A percentile compares a stretch with the other conserved stretches of the same genome.
Conservation (phyloP, 2,329 filamentous ascomycete genomes). For the Epichloe bromicola region DNA sequence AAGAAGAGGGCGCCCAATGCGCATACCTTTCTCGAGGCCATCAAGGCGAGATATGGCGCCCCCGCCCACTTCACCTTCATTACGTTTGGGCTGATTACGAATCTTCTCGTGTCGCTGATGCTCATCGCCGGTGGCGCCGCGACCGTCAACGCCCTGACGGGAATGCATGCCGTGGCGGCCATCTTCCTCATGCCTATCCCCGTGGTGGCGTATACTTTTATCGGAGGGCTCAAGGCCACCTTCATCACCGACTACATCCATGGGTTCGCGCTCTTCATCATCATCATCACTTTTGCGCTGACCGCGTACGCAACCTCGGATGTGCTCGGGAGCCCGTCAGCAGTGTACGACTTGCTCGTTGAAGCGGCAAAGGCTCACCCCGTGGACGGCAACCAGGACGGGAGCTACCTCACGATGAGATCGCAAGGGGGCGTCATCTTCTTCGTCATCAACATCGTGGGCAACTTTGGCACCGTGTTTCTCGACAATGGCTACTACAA, state of each 20-base stretch:
- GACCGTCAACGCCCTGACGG: constrained; percentile 39
- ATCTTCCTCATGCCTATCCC: constrained; percentile 24
- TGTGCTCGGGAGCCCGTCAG: constrained; percentile 58
- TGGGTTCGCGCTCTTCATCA: constrained; percentile 70
- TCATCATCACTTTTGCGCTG: constrained; percentile 76
- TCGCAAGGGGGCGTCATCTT: constrained; percentile 63
- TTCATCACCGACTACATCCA: constrained; percentile 81
- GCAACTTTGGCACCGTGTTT: constrained; percentile 77
- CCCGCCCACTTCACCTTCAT: constrained; percentile 66
- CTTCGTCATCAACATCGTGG: constrained; percentile 79
- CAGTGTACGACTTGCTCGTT: constrained; percentile 66
- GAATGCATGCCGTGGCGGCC: constrained; percentile 54
- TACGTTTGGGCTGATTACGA: constrained; percentile 70
- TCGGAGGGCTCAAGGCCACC: constrained; percentile 73
- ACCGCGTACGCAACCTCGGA: constrained; percentile 66
- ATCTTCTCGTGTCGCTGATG: constrained; percentile 82
- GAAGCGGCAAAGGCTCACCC: constrained; percentile 57
- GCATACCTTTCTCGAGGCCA: constrained; percentile 73
- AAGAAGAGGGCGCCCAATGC: constrained; percentile 81
- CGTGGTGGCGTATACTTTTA: constrained; percentile 59
- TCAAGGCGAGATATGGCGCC: constrained; percentile 65
- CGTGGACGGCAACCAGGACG: constrained; percentile 64
- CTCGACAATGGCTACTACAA: constrained; percentile 85
- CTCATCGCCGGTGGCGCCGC: constrained; percentile 62
- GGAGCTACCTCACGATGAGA: constrained; percentile 78